phyloP scores from a whole-genome alignment of 257 asterid genomes.

The Primulina huaijiensis region DNA sequence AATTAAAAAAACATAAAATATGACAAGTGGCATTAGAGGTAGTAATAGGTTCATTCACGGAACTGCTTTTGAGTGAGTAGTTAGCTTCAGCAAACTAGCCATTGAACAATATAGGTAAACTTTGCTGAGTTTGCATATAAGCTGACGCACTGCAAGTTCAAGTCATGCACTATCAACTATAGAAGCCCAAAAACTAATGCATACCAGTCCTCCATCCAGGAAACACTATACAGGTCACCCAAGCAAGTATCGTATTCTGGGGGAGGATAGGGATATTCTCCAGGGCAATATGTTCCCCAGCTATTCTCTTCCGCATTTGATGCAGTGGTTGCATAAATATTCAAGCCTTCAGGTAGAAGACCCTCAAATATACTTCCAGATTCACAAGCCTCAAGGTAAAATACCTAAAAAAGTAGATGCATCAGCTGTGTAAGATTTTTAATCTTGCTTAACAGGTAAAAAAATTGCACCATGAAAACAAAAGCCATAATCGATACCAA shows the following conservation, averaged over 20 bases:
- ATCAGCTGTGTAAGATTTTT: constrained; percentile 12
- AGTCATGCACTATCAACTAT: neutral
- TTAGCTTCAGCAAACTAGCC: neutral
- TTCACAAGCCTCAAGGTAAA: constrained; percentile 96
- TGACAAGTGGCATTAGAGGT: neutral
- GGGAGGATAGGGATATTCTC: constrained; percentile 82
- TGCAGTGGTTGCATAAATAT: constrained; percentile 93
- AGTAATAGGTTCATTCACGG: neutral
- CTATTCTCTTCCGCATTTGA: constrained; percentile 94
- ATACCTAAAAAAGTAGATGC: constrained; percentile 44
- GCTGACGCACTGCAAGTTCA: neutral
- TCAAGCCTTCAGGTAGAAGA: constrained; percentile 77
- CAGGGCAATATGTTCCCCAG: constrained; percentile 99
- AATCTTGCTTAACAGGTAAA: constrained; percentile 14
- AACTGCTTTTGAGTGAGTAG: neutral
- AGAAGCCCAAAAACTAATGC: constrained; percentile 19
- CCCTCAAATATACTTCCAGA: constrained; percentile 97
- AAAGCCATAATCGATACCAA: constrained; percentile 46
- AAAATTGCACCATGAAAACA: constrained; percentile 42
- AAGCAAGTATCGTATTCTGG: constrained; percentile 84
- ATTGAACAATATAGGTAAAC: neutral
- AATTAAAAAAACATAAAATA: constrained; percentile 5
- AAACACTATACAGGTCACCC: constrained; percentile 91
- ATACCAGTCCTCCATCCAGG: constrained; percentile 99
- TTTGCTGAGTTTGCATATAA: neutral